These are phyloP conservation scores for Diaporthe destruens DNA, from an alignment of 2,329 filamentous ascomycete genomes.

Conservation along the genomic window DNA sequence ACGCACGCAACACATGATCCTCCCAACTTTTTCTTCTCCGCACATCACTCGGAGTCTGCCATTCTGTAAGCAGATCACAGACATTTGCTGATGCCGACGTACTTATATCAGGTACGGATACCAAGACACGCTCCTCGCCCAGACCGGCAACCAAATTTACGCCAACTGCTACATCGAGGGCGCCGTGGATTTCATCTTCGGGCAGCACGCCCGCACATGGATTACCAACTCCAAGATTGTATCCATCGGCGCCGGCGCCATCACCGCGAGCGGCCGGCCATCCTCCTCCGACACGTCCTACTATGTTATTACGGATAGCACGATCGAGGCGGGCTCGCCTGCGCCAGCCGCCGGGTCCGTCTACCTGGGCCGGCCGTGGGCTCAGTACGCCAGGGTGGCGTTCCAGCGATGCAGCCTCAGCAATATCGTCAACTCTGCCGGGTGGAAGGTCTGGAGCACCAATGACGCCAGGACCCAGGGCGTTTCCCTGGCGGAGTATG, in stretches of 20 bases:
- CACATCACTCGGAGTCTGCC: not conserved
- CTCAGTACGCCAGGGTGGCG: conserved; percentile 61
- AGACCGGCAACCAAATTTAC: conserved; percentile 66
- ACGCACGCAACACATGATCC: conserved; percentile 33
- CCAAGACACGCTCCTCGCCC: conserved; percentile 68
- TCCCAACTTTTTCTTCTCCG: not conserved
- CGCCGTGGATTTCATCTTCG: conserved; percentile 72
- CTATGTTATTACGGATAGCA: conserved; percentile 69
- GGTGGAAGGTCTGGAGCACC: conserved; percentile 64
- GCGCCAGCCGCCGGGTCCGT: conserved; percentile 55
- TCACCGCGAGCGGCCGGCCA: conserved; percentile 59
- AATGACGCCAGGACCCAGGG: conserved; percentile 59
- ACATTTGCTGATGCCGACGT: not conserved
- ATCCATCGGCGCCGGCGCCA: conserved; percentile 59
- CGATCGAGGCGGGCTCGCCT: conserved; percentile 56
- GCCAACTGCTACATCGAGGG: conserved; percentile 66
- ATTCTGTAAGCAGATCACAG: not conserved
- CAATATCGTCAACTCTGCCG: conserved; percentile 63
- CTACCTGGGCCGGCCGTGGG: conserved; percentile 67
- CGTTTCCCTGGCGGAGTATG: conserved; percentile 66
- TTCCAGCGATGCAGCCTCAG: conserved; percentile 61
- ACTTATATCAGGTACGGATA: conserved; percentile 54
- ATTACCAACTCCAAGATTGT: conserved; percentile 64
- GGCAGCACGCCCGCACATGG: conserved; percentile 65
- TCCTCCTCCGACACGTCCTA: conserved; percentile 55